Conservation (phyloP, 768 basidiomycete genomes). For the Lentinula edodes region DNA sequence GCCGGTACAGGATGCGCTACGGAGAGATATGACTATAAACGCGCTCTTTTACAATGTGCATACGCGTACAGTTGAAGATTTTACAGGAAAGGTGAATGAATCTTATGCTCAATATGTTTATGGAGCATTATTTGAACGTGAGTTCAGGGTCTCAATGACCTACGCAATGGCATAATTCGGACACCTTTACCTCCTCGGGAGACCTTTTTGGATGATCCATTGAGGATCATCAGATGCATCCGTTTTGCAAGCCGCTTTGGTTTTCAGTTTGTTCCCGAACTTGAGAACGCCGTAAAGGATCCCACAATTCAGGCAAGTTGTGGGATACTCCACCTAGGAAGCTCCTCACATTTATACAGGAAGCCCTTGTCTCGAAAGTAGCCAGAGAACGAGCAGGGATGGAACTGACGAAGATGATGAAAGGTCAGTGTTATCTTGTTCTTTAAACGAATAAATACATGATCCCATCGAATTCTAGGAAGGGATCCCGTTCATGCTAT, state of each 20-base stretch:
- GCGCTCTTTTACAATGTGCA: slow-evolving; percentile 95
- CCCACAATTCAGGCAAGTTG: slow-evolving; percentile 55
- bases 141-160: slow-evolving; percentile 75
- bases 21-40: slow-evolving; percentile 94
- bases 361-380: slow-evolving; percentile 72
- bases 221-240: slow-evolving; percentile 86
- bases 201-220: slow-evolving; percentile 92
- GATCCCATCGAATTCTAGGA: slow-evolving; percentile 35
- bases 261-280: slow-evolving; percentile 66
- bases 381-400: slow-evolving; percentile 88
- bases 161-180: slow-evolving; percentile 71
- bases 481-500: slow-evolving; percentile 71
- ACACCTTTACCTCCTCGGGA: slow-evolving; percentile 84
- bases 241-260: slow-evolving; percentile 91
- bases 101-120: background rate
- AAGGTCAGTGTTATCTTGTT: slow-evolving; percentile 40
- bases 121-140: background rate
- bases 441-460: background rate
- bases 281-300: slow-evolving; percentile 59
- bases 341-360: slow-evolving; percentile 27
- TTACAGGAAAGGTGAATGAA: slow-evolving; percentile 60
- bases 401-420: slow-evolving; percentile 92
- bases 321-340: background rate
- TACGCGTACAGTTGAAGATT: slow-evolving; percentile 78
- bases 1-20: slow-evolving; percentile 82